Conservation (phyloP, 2,329 filamentous ascomycete genomes). For the Thelonectria blattea region DNA sequence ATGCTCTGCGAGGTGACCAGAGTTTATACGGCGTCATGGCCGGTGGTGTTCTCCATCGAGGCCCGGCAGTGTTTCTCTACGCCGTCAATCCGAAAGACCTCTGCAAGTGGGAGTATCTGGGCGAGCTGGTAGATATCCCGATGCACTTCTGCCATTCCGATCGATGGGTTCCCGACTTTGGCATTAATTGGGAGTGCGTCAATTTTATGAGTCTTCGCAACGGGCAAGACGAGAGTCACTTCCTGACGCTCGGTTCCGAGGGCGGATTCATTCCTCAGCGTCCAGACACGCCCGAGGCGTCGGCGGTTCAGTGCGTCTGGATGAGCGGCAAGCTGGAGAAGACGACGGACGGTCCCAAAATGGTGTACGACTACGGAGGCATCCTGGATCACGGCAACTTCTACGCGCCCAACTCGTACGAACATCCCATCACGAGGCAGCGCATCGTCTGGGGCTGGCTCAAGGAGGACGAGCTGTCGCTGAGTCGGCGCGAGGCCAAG, state of each 20-base stretch:
- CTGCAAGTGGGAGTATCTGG: slow-evolving; percentile 52
- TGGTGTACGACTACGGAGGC: slow-evolving; percentile 50
- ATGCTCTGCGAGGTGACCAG: slow-evolving; percentile 29
- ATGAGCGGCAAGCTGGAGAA: slow-evolving; percentile 45
- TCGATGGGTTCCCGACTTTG: slow-evolving; percentile 56
- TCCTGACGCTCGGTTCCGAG: slow-evolving; percentile 54
- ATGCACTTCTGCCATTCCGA: slow-evolving; percentile 46
- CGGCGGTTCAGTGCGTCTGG: slow-evolving; percentile 43
- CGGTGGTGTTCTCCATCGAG: slow-evolving; percentile 49
- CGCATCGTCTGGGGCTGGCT: slow-evolving; percentile 57
- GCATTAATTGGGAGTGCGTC: slow-evolving; percentile 58
- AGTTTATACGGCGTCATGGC: slow-evolving; percentile 55
- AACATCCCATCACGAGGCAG: slow-evolving; percentile 48
- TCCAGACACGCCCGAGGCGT: neutral
- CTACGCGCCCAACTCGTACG: slow-evolving; percentile 57
- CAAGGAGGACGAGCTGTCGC: slow-evolving; percentile 55
- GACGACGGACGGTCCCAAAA: slow-evolving; percentile 19
- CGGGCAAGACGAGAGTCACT: slow-evolving; percentile 39
- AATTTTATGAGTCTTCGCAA: slow-evolving; percentile 52
- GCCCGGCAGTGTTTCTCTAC: slow-evolving; percentile 56
- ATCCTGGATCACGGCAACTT: slow-evolving; percentile 55
- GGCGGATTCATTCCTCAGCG: slow-evolving; percentile 37
- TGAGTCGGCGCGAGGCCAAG: slow-evolving; percentile 49
- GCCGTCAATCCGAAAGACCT: slow-evolving; percentile 47
- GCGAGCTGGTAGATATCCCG: slow-evolving; percentile 49